Percentiles rank a stretch among this genome's conserved stretches.
These are phyloP conservation scores for Aspergillus funiculosus DNA, from an alignment of 495 filamentous ascomycete genomes.

Conservation along the genomic window DNA sequence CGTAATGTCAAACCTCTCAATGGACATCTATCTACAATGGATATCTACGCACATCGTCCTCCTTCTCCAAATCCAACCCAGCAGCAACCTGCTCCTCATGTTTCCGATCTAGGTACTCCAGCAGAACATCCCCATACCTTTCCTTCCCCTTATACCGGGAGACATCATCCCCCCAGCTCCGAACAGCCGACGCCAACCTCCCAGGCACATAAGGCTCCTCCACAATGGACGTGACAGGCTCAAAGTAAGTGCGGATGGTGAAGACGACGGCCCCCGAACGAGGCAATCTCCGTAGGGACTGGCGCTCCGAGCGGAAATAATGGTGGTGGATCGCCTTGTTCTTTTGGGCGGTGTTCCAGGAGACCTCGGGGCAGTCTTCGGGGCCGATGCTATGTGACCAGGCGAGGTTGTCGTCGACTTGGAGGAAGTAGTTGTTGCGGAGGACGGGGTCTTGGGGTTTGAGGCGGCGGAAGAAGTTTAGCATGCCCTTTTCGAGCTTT, in stretches of 20 bases:
- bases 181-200: conserved; percentile 61
- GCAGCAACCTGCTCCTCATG: conserved; percentile 67
- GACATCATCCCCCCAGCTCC: conserved; percentile 87
- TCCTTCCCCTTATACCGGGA: conserved; percentile 78
- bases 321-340: conserved; percentile 69
- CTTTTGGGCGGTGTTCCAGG: conserved; percentile 75
- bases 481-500: conserved; percentile 79
- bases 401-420: conserved; percentile 65
- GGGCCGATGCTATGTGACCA: conserved; percentile 72
- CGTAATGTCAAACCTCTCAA: neutral
- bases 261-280: conserved; percentile 71
- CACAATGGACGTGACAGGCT: conserved; percentile 58
- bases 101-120: conserved; percentile 77
- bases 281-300: conserved; percentile 68
- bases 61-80: conserved; percentile 56
- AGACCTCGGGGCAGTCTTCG: conserved; percentile 59
- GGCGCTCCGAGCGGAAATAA: conserved; percentile 74
- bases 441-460: conserved; percentile 60
- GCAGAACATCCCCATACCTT: conserved; percentile 67
- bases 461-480: conserved; percentile 67
- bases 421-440: conserved; percentile 71
- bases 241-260: conserved; percentile 75
- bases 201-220: conserved; percentile 69
- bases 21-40: conserved; percentile 24
- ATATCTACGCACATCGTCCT: conserved; percentile 54